Conservation (phyloP, 106 monocot genomes). For the Iris macrosiphon region DNA sequence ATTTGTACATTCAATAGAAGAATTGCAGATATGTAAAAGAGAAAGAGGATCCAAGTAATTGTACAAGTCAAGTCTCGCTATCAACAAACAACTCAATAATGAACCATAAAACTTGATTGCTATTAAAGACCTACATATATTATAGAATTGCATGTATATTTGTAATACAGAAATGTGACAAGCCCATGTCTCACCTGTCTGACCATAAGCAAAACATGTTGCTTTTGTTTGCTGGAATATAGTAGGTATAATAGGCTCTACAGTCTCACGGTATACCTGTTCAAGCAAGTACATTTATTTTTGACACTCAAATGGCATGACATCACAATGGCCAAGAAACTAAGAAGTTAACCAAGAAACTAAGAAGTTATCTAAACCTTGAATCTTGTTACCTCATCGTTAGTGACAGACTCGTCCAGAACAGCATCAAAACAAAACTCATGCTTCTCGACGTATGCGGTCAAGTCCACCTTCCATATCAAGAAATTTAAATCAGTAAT, state of each 20-base stretch:
- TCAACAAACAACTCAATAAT: too few species aligned
- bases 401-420: conserved; percentile 65
- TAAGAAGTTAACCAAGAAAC: neutral
- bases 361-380: neutral
- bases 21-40: conserved; percentile 3
- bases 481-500: too few species aligned
- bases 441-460: conserved; percentile 97
- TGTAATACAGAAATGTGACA: too few species aligned
- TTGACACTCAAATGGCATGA: neutral
- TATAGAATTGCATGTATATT: too few species aligned
- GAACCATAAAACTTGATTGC: too few species aligned
- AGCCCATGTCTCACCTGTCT: conserved; percentile 61
- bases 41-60: neutral
- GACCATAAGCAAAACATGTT: conserved; percentile 97
- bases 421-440: conserved; percentile 96
- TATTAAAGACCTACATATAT: too few species aligned
- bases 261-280: conserved; percentile 86
- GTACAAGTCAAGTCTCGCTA: neutral
- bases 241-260: conserved; percentile 84
- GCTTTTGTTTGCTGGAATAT: conserved; percentile 88
- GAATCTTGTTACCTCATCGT: conserved; percentile 77
- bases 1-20: neutral
- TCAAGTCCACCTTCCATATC: conserved; percentile 75
- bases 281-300: conserved; percentile 5
- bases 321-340: conserved; percentile 27